Conservation (phyloP, 495 filamentous ascomycete species). For the Penicillium tannophilum region DNA sequence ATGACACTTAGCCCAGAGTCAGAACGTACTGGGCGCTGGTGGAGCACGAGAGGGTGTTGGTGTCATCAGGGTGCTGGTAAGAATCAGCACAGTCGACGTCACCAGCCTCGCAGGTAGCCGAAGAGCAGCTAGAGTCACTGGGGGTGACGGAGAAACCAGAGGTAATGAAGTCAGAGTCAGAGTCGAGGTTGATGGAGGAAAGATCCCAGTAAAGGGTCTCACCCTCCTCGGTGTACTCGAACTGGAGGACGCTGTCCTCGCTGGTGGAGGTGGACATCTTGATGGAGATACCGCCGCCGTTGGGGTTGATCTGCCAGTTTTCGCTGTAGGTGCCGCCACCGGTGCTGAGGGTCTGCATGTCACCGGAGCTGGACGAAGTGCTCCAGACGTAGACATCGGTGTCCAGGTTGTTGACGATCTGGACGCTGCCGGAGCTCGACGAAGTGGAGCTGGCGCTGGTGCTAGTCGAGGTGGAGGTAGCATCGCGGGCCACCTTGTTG, state of each 20-base stretch:
- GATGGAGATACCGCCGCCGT: slow-evolving; percentile 50
- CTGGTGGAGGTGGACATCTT: slow-evolving; percentile 42
- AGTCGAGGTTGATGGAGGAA: slow-evolving; percentile 37
- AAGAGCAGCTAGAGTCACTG: slow-evolving; percentile 28
- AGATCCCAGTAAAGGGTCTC: slow-evolving; percentile 36
- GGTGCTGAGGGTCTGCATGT: slow-evolving; percentile 43
- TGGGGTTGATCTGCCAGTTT: slow-evolving; percentile 39
- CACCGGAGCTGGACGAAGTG: slow-evolving; percentile 35
- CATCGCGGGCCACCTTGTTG: neutral
- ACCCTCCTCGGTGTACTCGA: slow-evolving; percentile 29
- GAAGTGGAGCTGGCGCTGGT: slow-evolving; percentile 13
- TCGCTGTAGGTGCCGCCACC: slow-evolving; percentile 40
- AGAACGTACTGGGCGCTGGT: slow-evolving; percentile 26
- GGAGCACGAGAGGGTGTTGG: slow-evolving; percentile 35
- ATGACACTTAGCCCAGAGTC: slow-evolving; percentile 29
- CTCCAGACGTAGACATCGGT: slow-evolving; percentile 46
- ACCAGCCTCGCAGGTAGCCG: slow-evolving; percentile 30
- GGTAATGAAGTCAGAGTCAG: slow-evolving; percentile 23
- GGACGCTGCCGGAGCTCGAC: slow-evolving; percentile 25
- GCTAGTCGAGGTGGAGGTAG: slow-evolving; percentile 1
- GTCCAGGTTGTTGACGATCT: slow-evolving; percentile 42
- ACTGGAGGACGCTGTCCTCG: slow-evolving; percentile 45
- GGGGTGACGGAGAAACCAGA: slow-evolving; percentile 23
- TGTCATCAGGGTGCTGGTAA: slow-evolving; percentile 40
- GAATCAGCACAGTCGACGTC: slow-evolving; percentile 30